phyloP scores from a whole-genome alignment of 176 grass and related monocot genomes.

The Microstegium vimineum region DNA sequence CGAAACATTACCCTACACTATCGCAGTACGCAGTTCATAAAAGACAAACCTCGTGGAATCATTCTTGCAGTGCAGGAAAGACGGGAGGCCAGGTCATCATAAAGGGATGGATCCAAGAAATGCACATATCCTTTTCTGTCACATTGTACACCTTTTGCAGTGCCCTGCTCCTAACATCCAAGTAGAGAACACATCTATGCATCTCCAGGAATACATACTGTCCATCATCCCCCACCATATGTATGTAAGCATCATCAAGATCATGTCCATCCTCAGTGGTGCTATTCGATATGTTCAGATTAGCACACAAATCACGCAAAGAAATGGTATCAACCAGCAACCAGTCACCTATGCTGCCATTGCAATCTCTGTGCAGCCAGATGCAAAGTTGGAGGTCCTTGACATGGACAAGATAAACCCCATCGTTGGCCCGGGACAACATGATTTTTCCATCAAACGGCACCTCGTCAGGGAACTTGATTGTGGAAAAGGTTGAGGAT shows the following conservation, averaged over 20 bases:
- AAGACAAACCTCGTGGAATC: neutral
- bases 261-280: neutral
- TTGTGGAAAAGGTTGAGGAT: neutral
- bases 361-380: neutral
- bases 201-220: neutral
- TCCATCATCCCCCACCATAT: neutral
- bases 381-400: neutral
- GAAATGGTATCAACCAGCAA: neutral
- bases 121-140: neutral
- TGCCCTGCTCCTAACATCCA: constrained; percentile 1
- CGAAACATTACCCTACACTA: neutral
- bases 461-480: neutral
- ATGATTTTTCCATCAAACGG: neutral
- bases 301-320: neutral
- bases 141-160: neutral
- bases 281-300: neutral
- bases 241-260: neutral
- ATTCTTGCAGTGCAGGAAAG: constrained; percentile 2
- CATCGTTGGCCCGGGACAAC: neutral
- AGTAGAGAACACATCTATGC: neutral
- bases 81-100: constrained; percentile 5
- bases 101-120: neutral
- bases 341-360: neutral
- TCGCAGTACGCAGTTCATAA: neutral
- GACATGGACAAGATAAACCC: neutral